Conservation (phyloP, 139 green algal species). For the Desmodesmus armatus region DNA sequence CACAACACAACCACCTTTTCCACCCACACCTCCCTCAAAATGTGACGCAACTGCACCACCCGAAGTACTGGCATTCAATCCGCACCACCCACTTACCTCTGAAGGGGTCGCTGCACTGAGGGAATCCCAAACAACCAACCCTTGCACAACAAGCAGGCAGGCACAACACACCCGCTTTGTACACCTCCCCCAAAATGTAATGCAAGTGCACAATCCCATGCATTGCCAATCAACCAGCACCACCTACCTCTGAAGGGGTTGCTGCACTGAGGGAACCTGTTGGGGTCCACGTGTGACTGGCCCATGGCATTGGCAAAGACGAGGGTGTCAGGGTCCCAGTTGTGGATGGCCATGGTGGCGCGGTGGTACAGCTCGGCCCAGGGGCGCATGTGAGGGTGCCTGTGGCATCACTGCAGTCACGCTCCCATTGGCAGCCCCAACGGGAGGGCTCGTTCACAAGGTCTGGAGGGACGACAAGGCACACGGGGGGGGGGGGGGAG, state of each 20-base stretch:
- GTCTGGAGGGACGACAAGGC: conserved; percentile 1
- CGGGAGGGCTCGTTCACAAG: conserved; percentile 43
- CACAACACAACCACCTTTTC: too few relatives aligned
- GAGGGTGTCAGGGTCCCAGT: not conserved
- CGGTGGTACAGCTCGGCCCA: not conserved
- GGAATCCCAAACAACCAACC: too few relatives aligned
- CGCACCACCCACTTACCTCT: too few relatives aligned
- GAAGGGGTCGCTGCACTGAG: too few relatives aligned
- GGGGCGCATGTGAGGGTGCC: conserved; percentile 3
- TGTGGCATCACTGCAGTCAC: not conserved
- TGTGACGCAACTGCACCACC: too few relatives aligned
- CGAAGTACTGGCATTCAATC: too few relatives aligned
- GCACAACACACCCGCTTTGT: too few relatives aligned
- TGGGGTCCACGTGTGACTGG: not conserved
- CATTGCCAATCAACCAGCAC: not conserved
- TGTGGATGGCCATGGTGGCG: not conserved
- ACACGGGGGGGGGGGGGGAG: too few relatives aligned
- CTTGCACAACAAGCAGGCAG: too few relatives aligned
- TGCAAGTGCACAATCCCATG: not conserved
- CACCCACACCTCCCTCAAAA: too few relatives aligned
- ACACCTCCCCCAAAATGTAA: too few relatives aligned
- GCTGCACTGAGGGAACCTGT: not conserved
- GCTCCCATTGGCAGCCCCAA: conserved; percentile 42
- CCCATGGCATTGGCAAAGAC: conserved; percentile 28
- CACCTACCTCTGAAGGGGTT: not conserved